Evolutionary conservation across 2,329 filamentous ascomycete genomes (phyloP), one percentile per base, ranked within the genome.

Genomic region (Beauveria sp.): DNA sequence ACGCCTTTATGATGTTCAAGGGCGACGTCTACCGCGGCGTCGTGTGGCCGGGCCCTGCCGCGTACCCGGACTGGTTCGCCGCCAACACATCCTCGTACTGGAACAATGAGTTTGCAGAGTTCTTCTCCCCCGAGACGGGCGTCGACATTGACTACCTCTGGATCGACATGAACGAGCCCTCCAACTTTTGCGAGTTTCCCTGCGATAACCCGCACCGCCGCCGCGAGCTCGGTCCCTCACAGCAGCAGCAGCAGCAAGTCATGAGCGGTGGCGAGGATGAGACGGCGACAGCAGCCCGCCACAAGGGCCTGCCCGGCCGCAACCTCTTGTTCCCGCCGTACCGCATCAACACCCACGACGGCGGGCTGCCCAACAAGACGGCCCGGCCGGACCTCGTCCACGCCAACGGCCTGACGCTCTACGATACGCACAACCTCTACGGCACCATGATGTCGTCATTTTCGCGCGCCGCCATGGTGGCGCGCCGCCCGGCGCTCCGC

Each of bases 401-500:
- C 70, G 79, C 84, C 47, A 86, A 88, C 62, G 88, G 88, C 1
- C 75, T 86, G 43, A 77, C 79, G 22, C 84, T 89, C 71, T 91
- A 90, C 68, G 90, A 92, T 66, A 89, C 85, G 0, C 90, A 92
- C 71, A 92, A 92, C 66, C 72, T 92, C 1, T 91, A 90, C 70
- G 90, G 90, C 1, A 82, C 83, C 8, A 86, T 90, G 85, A 92
- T 92, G 89, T 88, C 86, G 1, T 73, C 78, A 20, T 76, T 83
- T 5, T 89, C 87, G 0, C 81, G 84, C 57, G 72, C 80, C 14
- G 85, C 89, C 1, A 89, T 92, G 88, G 71, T 84, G 7, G 72
- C 76, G 14, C 83, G 89, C 9, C 82, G 88, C 0, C 88, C 89
- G 0, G 70, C 72, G 1, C 73, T 84, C 5, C 83, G 89, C 0